Evolutionary conservation across 2,329 filamentous ascomycete genomes (phyloP), one percentile per base, ranked within the genome.

Genomic region (Huntiella moniliformis): DNA sequence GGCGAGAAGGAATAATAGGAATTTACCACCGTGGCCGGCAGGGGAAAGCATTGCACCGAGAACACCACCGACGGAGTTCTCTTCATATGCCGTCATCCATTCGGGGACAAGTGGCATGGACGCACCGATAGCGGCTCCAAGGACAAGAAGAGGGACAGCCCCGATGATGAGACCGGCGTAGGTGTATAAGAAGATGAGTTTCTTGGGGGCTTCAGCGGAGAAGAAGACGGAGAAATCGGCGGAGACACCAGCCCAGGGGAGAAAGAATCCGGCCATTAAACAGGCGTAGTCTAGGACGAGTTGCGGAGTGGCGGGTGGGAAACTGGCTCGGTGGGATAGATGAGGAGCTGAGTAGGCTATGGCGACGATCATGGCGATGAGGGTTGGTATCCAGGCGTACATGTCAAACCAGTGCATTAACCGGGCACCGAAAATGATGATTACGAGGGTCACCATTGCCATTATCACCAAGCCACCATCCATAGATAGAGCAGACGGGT

Each of bases 381-480:
- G 45, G 2, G 63, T 59, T 1, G 61, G 61, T 17, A 68, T 61
- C 66, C 66, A 69, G 2, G 65, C 61, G 53, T 62, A 70, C 12
- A 61, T 57, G 51, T 69, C 64, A 47, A 67, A 69, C 13, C 60
- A 49, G 49, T 69, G 63, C 34, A 70, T 55, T 2, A 61, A 54
- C 50, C 58, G 60, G 52, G 65, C 65, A 1, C 68, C 68, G 42
- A 64, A 63, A 51, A 71, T 67, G 0, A 65, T 66, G 17, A 71
- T 61, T 13, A 67, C 43, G 5, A 70, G 56, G 0, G 62, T 60
- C 3, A 67, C 53, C 3, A 71, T 47, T 1, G 60, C 61, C 35
- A 68, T 64, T 35, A 72, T 61, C 36, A 68, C 63, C 37, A 72
- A 70, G 6, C 67, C 67, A 5, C 66, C 62, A 1, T 61, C 61